Evolutionary conservation across 2,329 filamentous ascomycete species (phyloP), one percentile per base, ranked within the genome.

Genomic region (Xylaria sp.): DNA sequence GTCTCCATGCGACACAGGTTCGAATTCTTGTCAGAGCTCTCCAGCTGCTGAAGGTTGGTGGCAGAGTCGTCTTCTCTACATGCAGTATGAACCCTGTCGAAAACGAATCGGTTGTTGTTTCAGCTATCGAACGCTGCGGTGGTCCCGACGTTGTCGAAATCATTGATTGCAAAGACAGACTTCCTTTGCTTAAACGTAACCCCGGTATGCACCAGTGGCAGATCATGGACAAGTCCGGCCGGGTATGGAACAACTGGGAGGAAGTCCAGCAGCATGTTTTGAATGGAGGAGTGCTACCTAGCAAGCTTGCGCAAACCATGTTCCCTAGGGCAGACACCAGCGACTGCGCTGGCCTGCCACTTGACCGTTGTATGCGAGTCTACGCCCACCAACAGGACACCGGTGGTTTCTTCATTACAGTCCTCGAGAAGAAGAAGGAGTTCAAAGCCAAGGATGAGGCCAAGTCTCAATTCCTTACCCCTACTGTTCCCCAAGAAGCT

Each of bases 1-100:
- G 93, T 23, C 82, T 99, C 39, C 90, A 97, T 74, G 78, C 85
- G 39, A 95, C 91, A 1, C 94, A 99, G 76, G 83, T 91, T 50
- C 83, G 93, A 52, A 99, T 99, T 67, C 80, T 99, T 53, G 90
- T 96, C 59, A 88, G 94, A 63, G 91, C 94, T 37, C 81, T 99
- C 55, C 93, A 97, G 76, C 91, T 99, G 86, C 84, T 99, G 66
- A 97, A 97, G 79, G 89, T 91, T 58, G 93, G 94, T 47, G 94
- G 94, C 55, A 86, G 92, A 64, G 90, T 97, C 34, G 93, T 99
- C 55, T 99, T 97, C 78, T 97, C 93, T 2, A 99, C 94, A 18
- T 99, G 94, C 81, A 97, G 92, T 75, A 91, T 99, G 90, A 99
- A 99, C 76, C 94, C 94, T 0, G 86, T 97, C 34, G 94, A 99